Conservation (phyloP, 768 basidiomycete species). For the Tulasnella sp. region DNA sequence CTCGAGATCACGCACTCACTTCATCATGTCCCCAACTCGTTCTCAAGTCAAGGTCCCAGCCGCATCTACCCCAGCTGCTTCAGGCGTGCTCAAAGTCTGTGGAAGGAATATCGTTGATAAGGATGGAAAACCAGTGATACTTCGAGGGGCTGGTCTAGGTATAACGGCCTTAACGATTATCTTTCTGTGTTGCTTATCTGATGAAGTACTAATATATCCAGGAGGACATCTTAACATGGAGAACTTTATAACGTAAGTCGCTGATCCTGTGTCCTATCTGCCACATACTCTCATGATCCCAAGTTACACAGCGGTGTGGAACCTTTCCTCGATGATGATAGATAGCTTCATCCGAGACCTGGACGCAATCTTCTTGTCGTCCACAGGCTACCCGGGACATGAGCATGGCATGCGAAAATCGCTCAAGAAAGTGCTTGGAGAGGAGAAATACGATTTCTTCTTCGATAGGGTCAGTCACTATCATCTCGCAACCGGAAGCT, state of each 20-base stretch:
- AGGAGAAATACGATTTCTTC: slow-evolving; percentile 54
- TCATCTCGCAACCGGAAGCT: not conserved
- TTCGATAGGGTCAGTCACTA: slow-evolving; percentile 55
- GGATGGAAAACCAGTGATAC: slow-evolving; percentile 44
- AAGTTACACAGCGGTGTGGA: too few species aligned
- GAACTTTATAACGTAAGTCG: slow-evolving; percentile 39
- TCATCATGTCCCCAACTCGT: too few species aligned
- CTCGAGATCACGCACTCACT: not conserved
- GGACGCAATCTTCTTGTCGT: not conserved
- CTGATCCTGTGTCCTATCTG: too few species aligned
- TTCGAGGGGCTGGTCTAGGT: slow-evolving; percentile 67
- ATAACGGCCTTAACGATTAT: too few species aligned
- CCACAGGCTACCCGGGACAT: slow-evolving; percentile 61
- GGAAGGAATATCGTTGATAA: slow-evolving; percentile 51
- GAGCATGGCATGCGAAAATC: slow-evolving; percentile 67
- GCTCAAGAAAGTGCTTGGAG: slow-evolving; percentile 51
- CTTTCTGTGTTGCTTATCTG: too few species aligned
- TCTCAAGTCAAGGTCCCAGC: not conserved
- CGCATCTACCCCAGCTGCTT: not conserved
- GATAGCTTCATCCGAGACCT: not conserved
- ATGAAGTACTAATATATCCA: too few species aligned
- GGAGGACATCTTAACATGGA: slow-evolving; percentile 69
- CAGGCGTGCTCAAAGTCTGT: slow-evolving; percentile 27
- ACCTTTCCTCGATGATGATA: not conserved
- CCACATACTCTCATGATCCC: too few species aligned